Evolutionary conservation across 805 yeast species (phyloP).

Genomic region (Candida pseudoglaebosa): DNA sequence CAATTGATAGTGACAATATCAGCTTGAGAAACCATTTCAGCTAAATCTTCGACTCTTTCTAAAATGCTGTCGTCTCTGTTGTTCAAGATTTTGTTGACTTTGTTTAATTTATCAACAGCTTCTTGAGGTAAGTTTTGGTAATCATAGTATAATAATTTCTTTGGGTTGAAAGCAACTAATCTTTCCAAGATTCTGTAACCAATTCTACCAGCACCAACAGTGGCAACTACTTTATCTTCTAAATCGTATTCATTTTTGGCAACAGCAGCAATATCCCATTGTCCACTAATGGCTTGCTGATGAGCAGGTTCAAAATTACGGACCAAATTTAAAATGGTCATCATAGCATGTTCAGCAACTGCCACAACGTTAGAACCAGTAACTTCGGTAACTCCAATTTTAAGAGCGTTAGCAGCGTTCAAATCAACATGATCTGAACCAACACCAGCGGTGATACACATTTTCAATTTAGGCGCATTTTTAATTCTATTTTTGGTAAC

Average conservation of each 20-base stretch:
- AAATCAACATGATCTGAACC: slow-evolving; percentile 81
- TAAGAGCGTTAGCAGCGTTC: slow-evolving; percentile 58
- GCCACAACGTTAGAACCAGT: slow-evolving; percentile 79
- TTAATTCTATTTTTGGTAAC: slow-evolving; percentile 62
- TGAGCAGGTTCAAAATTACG: slow-evolving; percentile 80
- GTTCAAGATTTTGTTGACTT: slow-evolving; percentile 32
- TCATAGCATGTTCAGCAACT: slow-evolving; percentile 79
- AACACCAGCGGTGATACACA: slow-evolving; percentile 76
- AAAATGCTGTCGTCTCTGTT: slow-evolving; percentile 56
- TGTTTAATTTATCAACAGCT: slow-evolving; percentile 38
- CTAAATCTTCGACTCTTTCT: slow-evolving; percentile 54
- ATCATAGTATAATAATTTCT: slow-evolving; percentile 70
- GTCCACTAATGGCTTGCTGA: slow-evolving; percentile 55
- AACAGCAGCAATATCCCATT: slow-evolving; percentile 75
- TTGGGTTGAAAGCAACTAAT: slow-evolving; percentile 67
- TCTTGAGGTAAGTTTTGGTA: slow-evolving; percentile 63
- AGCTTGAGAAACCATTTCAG: slow-evolving; percentile 62
- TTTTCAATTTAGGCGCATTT: slow-evolving; percentile 66
- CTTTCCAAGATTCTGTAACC: slow-evolving; percentile 75
- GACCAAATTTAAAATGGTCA: slow-evolving; percentile 67
- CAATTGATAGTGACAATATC: slow-evolving; percentile 76
- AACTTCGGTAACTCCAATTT: slow-evolving; percentile 73
- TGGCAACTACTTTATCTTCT: slow-evolving; percentile 73
- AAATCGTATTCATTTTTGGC: slow-evolving; percentile 73
- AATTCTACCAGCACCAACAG: slow-evolving; percentile 80